Evolutionary conservation across 139 green algal species (phyloP).

Genomic region (Helicosporidium sp.): DNA sequence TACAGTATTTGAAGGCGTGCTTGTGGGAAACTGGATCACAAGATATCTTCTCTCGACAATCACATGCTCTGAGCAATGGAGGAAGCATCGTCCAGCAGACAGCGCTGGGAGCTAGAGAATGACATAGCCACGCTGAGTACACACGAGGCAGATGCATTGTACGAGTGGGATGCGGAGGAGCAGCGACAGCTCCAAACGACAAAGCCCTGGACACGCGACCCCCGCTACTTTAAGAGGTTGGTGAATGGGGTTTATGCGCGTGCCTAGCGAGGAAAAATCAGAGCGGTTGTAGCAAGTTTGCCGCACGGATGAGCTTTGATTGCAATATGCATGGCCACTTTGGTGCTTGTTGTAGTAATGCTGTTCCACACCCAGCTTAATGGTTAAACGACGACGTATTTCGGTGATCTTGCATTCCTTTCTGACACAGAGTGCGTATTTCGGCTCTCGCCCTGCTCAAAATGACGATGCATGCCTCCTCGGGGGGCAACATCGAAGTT

Average conservation of each 20-base stretch:
- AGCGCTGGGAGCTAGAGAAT: conserved; percentile 89
- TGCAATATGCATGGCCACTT: neutral
- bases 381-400: too few species aligned
- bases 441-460: conserved; percentile 89
- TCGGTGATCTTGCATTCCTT: neutral
- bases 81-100: neutral
- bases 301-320: neutral
- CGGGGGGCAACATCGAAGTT: conserved; percentile 79
- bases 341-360: too few species aligned
- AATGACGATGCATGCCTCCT: conserved; percentile 88
- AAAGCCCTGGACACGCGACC: conserved; percentile 73
- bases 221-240: conserved; percentile 70
- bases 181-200: conserved; percentile 38
- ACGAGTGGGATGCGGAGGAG: conserved; percentile 48
- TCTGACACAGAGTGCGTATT: conserved; percentile 52
- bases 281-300: neutral
- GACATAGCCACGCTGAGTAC: conserved; percentile 24
- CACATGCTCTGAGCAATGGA: too few species aligned
- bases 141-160: conserved; percentile 45
- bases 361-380: too few species aligned
- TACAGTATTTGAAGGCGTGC: neutral
- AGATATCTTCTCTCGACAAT: too few species aligned
- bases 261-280: neutral
- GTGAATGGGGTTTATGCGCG: neutral
- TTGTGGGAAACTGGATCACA: too few species aligned